Conservation (phyloP, 2,329 filamentous ascomycete genomes). For the Ceratocystis destructans region DNA sequence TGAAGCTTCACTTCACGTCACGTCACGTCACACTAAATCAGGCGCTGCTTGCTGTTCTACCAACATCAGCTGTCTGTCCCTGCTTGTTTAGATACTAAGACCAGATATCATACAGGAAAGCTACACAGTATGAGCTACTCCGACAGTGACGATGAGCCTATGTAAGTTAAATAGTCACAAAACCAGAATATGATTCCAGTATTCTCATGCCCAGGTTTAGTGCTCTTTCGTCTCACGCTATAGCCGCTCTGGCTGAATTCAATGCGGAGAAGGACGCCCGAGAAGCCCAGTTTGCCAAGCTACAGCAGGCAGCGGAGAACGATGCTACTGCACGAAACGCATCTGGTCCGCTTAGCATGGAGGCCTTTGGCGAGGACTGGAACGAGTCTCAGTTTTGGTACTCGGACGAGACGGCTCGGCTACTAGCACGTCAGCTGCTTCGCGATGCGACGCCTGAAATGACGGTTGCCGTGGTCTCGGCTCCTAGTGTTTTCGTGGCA, state of each 20-base stretch:
- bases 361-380: slow-evolving; percentile 67
- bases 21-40: slow-evolving; percentile 2
- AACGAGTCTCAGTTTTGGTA: slow-evolving; percentile 79
- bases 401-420: slow-evolving; percentile 53
- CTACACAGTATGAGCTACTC: slow-evolving; percentile 6
- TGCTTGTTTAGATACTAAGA: neutral
- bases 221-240: slow-evolving; percentile 49
- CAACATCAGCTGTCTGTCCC: no score
- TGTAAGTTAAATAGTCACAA: slow-evolving; percentile 29
- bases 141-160: slow-evolving; percentile 33
- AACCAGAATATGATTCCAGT: neutral
- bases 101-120: neutral
- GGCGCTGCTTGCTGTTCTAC: no score
- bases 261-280: slow-evolving; percentile 57
- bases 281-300: slow-evolving; percentile 51
- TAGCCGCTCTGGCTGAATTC: slow-evolving; percentile 60
- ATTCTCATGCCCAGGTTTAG: slow-evolving; percentile 27
- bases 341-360: slow-evolving; percentile 40
- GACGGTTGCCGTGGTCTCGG: slow-evolving; percentile 55
- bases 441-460: slow-evolving; percentile 43
- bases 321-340: slow-evolving; percentile 20
- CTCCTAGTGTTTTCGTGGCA: slow-evolving; percentile 65
- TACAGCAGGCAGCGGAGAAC: slow-evolving; percentile 40
- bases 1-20: neutral
- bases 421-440: slow-evolving; percentile 52